Evolutionary conservation across 768 basidiomycete genomes (phyloP).

Genomic region (Nevesoporus exiguus): DNA sequence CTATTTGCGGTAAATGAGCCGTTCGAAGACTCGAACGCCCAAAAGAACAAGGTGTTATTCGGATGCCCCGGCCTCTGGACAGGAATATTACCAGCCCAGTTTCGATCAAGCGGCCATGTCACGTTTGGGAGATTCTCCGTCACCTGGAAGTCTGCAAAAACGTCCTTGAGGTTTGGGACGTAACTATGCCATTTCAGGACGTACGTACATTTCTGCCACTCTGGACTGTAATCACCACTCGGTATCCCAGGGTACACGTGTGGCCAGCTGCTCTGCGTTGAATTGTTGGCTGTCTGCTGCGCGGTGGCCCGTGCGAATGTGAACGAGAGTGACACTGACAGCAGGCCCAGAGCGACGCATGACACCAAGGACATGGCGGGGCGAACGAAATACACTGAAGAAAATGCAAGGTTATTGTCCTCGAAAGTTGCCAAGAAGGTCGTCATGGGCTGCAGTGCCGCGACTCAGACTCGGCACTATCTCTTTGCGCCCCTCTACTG

Average conservation of each 20-base stretch:
- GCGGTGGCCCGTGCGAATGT: not conserved
- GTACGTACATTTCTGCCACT: constrained; percentile 58
- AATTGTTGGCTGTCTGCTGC: not conserved
- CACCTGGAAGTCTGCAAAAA: constrained; percentile 54
- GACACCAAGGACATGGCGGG: not conserved
- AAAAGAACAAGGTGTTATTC: constrained; percentile 64
- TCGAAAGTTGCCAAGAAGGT: not conserved
- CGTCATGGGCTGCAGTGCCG: not conserved
- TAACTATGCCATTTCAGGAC: constrained; percentile 12
- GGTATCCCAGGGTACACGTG: constrained; percentile 43
- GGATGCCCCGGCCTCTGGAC: constrained; percentile 57
- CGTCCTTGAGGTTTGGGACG: not conserved
- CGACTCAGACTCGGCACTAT: not conserved
- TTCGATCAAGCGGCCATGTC: constrained; percentile 46
- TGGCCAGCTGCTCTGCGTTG: constrained; percentile 26
- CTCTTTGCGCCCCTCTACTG: not conserved
- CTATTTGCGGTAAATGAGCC: constrained; percentile 50
- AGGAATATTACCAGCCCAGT: constrained; percentile 61
- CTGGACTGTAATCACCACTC: constrained; percentile 45
- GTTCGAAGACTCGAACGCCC: constrained; percentile 52
- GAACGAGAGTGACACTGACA: not conserved
- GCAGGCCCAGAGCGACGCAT: not conserved
- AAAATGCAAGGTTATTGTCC: not conserved
- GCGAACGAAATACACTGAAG: not conserved
- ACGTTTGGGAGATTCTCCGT: constrained; percentile 54